Evolutionary conservation across 2,329 filamentous ascomycete genomes (phyloP).

Genomic region (Fusarium sp.): DNA sequence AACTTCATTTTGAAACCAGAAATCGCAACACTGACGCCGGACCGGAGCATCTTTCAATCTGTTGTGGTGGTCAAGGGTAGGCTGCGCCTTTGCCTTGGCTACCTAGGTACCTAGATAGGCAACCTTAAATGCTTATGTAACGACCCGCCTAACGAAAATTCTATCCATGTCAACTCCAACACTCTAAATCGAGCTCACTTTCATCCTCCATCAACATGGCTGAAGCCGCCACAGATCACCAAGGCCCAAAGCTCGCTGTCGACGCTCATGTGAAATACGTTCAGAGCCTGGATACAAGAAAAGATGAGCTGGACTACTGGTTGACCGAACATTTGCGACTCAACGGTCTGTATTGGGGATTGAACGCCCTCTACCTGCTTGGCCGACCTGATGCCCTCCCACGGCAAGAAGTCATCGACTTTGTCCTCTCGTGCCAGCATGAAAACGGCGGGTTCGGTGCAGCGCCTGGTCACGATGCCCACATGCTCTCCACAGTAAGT

Average conservation of each 20-base stretch:
- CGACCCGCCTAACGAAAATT: slow-evolving; percentile 23
- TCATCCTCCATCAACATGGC: slow-evolving; percentile 46
- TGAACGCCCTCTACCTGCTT: slow-evolving; percentile 88
- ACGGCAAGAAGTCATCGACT: slow-evolving; percentile 83
- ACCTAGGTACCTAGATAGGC: too few relatives aligned
- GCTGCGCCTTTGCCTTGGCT: slow-evolving; percentile 3
- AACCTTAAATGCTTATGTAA: slow-evolving; percentile 34
- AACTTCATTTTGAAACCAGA: background rate
- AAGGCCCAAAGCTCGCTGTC: slow-evolving; percentile 60
- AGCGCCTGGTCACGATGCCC: slow-evolving; percentile 92
- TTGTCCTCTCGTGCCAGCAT: slow-evolving; percentile 94
- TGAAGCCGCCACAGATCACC: slow-evolving; percentile 43
- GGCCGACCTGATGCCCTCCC: slow-evolving; percentile 83
- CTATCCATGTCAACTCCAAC: slow-evolving; percentile 23
- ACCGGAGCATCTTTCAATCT: background rate
- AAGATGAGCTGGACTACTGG: slow-evolving; percentile 97
- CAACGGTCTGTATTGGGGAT: slow-evolving; percentile 96
- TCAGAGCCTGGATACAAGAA: slow-evolving; percentile 88
- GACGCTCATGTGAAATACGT: slow-evolving; percentile 88
- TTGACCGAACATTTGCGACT: slow-evolving; percentile 95
- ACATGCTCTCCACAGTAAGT: slow-evolving; percentile 96
- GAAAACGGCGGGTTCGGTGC: slow-evolving; percentile 92
- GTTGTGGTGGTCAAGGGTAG: slow-evolving; percentile 19
- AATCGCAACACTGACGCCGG: too few relatives aligned
- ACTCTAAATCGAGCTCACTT: slow-evolving; percentile 2